Conservation (phyloP, 495 filamentous ascomycete species). For the Penicillium cinerascens region DNA sequence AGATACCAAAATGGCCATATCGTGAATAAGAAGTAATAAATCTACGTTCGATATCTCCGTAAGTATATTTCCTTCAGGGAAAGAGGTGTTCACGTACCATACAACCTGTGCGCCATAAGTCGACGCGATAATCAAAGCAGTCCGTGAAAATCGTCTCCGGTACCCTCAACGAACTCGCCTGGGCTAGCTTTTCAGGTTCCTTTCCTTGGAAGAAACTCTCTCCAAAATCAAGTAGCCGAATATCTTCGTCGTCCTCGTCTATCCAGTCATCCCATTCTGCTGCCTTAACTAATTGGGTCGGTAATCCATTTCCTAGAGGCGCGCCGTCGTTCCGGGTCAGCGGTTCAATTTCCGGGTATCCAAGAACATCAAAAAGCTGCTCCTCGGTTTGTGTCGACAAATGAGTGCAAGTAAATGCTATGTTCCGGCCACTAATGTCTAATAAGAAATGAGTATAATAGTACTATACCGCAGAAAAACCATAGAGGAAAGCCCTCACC, state of each 20-base stretch:
- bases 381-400: neutral
- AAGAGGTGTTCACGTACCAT: neutral
- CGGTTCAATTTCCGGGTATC: neutral
- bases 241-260: neutral
- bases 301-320: neutral
- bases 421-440: neutral
- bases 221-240: neutral
- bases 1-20: no score
- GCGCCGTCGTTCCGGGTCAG: neutral
- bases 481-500: constrained; percentile 12
- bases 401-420: neutral
- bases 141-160: neutral
- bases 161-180: no score
- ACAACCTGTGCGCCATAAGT: neutral
- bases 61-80: no score
- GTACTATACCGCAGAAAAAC: neutral
- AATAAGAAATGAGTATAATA: constrained; percentile 1
- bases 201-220: neutral
- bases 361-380: neutral
- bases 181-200: no score
- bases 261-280: neutral
- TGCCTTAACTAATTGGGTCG: neutral
- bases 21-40: no score
- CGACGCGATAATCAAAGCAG: neutral
- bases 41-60: no score